Percentiles rank a stretch among this genome's conserved stretches.
Conservation (phyloP, 148 eudicot genomes). For the Silene uniflora region DNA sequence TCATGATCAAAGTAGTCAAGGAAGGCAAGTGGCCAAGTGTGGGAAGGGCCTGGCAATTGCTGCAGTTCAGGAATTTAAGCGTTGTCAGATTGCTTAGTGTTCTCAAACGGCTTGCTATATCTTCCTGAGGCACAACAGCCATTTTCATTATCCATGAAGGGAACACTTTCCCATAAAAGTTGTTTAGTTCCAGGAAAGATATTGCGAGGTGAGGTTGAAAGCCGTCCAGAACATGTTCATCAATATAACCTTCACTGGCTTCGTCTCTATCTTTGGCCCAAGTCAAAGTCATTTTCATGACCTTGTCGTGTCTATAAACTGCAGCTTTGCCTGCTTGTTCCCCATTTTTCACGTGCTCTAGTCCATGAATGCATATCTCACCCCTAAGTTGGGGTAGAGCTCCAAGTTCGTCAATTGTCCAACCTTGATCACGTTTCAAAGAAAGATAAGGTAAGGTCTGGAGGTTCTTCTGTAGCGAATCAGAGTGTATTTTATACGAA, state of each 20-base stretch:
- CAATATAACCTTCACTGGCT: background rate
- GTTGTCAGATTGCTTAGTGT: background rate
- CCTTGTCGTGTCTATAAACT: background rate
- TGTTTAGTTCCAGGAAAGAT: background rate
- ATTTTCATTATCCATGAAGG: conserved; percentile 8
- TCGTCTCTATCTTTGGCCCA: background rate
- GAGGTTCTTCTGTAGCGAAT: too few relatives aligned
- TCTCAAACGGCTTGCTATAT: background rate
- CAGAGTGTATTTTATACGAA: too few relatives aligned
- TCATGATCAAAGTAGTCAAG: background rate
- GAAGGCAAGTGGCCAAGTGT: background rate
- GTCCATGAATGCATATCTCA: background rate
- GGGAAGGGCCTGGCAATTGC: conserved; percentile 6
- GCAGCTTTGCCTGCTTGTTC: conserved; percentile 10
- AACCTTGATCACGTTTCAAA: conserved; percentile 6
- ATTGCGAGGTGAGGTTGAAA: conserved; percentile 2
- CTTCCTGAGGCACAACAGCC: background rate
- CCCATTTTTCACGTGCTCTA: conserved; percentile 6
- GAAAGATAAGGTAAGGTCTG: conserved; percentile 13
- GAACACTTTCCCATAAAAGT: background rate
- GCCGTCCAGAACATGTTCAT: conserved; percentile 12
- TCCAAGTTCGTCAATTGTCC: conserved; percentile 16
- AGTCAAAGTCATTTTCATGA: background rate
- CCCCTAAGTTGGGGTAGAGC: background rate
- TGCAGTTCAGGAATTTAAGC: background rate